Conservation (phyloP, 129 eudicot genomes). For the Flaveria robusta region DNA sequence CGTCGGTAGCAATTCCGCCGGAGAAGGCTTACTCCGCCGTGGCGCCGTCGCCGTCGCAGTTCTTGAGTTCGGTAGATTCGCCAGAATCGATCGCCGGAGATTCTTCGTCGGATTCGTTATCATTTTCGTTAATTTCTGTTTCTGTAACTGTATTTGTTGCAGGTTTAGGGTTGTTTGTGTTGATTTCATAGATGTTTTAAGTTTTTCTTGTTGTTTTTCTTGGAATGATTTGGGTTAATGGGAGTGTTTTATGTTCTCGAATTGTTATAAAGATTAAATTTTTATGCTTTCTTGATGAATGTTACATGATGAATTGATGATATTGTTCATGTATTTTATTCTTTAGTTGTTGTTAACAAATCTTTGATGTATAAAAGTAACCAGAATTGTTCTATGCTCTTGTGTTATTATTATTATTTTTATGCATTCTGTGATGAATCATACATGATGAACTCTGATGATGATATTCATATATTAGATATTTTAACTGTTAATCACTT, state of each 20-base stretch:
- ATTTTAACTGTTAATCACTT: no score
- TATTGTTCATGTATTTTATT: not conserved
- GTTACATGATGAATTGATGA: not conserved
- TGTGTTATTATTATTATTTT: no score
- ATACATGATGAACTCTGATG: no score
- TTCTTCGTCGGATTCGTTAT: constrained; percentile 19
- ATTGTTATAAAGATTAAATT: not conserved
- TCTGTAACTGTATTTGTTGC: constrained; percentile 18
- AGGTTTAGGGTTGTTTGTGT: constrained; percentile 18
- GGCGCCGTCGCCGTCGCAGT: constrained; percentile 39
- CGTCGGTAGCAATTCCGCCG: constrained; percentile 15
- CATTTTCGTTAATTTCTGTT: not conserved
- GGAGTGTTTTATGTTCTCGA: constrained; percentile 11
- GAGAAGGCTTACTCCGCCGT: constrained; percentile 21
- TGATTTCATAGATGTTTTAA: not conserved
- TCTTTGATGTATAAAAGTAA: not conserved
- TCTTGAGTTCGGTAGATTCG: constrained; percentile 30
- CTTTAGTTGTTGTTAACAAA: not conserved
- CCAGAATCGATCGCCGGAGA: not conserved
- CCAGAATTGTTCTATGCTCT: not conserved
- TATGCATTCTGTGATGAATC: no score
- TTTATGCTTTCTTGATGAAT: not conserved
- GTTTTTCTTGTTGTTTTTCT: no score
- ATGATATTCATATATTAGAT: no score
- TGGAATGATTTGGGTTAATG: constrained; percentile 20